Conservation (phyloP, 495 filamentous ascomycete species). For the Aspergillus affinis region DNA sequence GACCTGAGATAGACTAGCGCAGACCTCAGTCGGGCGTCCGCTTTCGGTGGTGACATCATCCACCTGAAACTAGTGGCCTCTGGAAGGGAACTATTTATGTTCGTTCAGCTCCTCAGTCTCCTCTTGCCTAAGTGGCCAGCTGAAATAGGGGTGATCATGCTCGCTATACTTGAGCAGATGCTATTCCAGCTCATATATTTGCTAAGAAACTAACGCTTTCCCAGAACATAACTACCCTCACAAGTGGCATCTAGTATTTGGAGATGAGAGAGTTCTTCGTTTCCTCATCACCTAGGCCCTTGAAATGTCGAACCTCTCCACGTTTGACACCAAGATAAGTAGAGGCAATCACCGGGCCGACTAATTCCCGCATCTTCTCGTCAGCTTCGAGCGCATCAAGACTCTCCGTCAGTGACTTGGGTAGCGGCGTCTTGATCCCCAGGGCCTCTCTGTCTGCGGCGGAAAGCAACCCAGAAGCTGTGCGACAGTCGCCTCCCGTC, state of each 20-base stretch:
- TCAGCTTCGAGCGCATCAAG: constrained; percentile 49
- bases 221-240: neutral
- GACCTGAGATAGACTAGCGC: neutral
- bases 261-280: neutral
- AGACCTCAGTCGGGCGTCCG: neutral
- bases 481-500: constrained; percentile 46
- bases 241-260: neutral
- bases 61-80: neutral
- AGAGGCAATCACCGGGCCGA: neutral
- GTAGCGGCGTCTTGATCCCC: constrained; percentile 54
- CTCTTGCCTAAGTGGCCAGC: too few relatives aligned
- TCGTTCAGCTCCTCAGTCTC: neutral
- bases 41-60: neutral
- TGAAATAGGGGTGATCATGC: neutral
- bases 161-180: too few relatives aligned
- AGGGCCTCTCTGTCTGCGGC: constrained; percentile 48
- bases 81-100: neutral
- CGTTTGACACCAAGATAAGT: neutral
- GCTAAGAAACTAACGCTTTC: neutral
- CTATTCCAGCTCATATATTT: neutral
- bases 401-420: constrained; percentile 51
- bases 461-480: constrained; percentile 52
- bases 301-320: neutral
- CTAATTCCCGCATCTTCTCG: neutral
- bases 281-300: neutral